Conservation (phyloP, 306 rosid genomes). For the Cicer chorassanicum region DNA sequence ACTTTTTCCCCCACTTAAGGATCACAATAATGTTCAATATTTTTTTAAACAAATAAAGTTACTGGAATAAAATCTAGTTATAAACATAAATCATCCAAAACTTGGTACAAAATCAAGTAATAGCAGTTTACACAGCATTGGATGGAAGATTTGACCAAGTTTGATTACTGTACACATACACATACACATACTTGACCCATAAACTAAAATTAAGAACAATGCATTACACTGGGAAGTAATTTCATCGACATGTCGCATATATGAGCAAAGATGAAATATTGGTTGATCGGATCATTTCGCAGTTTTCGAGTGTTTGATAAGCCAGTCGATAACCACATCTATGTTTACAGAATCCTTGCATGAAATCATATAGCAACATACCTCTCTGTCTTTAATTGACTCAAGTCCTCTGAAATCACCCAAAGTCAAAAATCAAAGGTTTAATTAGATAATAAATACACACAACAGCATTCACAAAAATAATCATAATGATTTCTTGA, state of each 20-base stretch:
- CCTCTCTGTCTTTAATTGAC: conserved; percentile 77
- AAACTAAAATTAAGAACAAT: conserved; percentile 38
- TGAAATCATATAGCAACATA: conserved; percentile 93
- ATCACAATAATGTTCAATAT: neutral
- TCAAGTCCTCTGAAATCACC: conserved; percentile 78
- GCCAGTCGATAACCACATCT: conserved; percentile 95
- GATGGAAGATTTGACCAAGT: conserved; percentile 30
- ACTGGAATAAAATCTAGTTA: conserved; percentile 9
- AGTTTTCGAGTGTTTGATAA: conserved; percentile 89
- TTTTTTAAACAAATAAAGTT: conserved; percentile 28
- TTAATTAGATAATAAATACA: neutral
- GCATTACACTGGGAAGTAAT: conserved; percentile 37
- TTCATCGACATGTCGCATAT: conserved; percentile 35
- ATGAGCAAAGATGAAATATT: conserved; percentile 29
- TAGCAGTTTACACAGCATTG: conserved; percentile 15
- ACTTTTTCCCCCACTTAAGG: neutral
- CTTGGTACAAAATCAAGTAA: conserved; percentile 19
- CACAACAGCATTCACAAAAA: neutral
- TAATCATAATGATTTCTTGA: conserved; percentile 7
- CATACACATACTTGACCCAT: conserved; percentile 30
- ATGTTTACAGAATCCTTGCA: conserved; percentile 96
- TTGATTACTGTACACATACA: conserved; percentile 41
- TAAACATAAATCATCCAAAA: neutral
- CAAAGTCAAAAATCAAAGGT: conserved; percentile 37
- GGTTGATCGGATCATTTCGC: conserved; percentile 55